Percentiles rank a stretch among this genome's conserved stretches.
Conservation (phyloP, 805 yeast genomes). For the Isabelozyma rhagii region DNA sequence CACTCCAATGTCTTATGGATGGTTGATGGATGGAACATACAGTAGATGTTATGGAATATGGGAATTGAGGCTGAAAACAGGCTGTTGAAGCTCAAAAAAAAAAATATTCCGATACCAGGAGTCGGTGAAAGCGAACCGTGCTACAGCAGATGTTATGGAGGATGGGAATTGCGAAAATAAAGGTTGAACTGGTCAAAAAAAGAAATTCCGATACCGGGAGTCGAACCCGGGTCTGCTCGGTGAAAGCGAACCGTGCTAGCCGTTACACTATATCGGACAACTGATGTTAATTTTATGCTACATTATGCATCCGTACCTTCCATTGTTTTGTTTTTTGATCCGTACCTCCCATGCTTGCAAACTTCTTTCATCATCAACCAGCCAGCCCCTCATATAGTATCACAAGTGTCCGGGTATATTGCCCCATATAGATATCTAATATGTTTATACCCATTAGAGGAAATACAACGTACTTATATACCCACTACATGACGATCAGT, state of each 20-base stretch:
- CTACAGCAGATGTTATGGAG: constrained; percentile 13
- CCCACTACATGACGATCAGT: too few species aligned
- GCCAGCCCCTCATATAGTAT: too few species aligned
- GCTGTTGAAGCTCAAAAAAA: constrained; percentile 1
- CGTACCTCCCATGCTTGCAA: too few species aligned
- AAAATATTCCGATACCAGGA: constrained; percentile 70
- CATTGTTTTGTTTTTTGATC: not conserved
- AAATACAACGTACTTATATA: too few species aligned
- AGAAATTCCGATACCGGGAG: constrained; percentile 74
- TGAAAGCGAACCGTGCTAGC: constrained; percentile 54
- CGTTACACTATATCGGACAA: constrained; percentile 50
- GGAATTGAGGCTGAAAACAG: too few species aligned
- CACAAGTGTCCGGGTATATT: too few species aligned
- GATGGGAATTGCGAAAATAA: not conserved
- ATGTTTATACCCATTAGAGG: too few species aligned
- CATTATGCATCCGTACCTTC: not conserved
- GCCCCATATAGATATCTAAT: too few species aligned
- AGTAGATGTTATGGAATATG: too few species aligned
- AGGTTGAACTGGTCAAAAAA: not conserved
- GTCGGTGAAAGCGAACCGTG: constrained; percentile 57
- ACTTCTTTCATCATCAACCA: too few species aligned
- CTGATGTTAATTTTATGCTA: not conserved
- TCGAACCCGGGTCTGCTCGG: constrained; percentile 72
- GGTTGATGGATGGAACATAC: too few species aligned
- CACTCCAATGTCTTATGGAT: too few species aligned